A percentile compares a stretch with the other conserved stretches of the same genome.
Conservation (phyloP, 164 flowering plant genomes). For the Tetrastigma voinierianum region DNA sequence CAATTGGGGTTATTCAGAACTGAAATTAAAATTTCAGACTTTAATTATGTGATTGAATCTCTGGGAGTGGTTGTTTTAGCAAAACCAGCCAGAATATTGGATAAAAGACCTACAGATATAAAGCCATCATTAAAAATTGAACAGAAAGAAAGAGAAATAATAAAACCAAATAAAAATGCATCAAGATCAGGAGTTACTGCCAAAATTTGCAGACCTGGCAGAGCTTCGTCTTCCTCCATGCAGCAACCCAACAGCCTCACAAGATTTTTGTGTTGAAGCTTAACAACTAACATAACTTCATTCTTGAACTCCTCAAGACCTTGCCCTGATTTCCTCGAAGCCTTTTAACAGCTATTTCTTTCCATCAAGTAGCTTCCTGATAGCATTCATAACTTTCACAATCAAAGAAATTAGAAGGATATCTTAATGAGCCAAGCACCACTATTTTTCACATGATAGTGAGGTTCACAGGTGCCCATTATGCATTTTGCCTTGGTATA, state of each 20-base stretch:
- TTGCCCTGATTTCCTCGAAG: slow-evolving; percentile 36
- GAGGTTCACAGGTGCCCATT: too few species aligned
- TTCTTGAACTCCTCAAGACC: slow-evolving; percentile 42
- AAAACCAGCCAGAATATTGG: too few species aligned
- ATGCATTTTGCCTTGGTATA: too few species aligned
- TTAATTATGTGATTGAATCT: too few species aligned
- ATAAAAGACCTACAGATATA: too few species aligned
- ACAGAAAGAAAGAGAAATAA: too few species aligned
- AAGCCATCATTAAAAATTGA: too few species aligned
- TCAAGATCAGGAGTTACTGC: slow-evolving; percentile 47
- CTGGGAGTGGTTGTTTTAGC: too few species aligned
- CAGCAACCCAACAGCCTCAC: slow-evolving; percentile 53
- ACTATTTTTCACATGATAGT: too few species aligned
- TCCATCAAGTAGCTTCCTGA: slow-evolving; percentile 28
- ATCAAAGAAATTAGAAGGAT: background rate
- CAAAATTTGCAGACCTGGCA: slow-evolving; percentile 45
- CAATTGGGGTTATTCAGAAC: too few species aligned
- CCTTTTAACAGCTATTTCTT: slow-evolving; percentile 48
- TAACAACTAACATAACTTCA: slow-evolving; percentile 39
- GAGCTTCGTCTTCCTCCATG: slow-evolving; percentile 36
- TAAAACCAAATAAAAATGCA: slow-evolving; percentile 39
- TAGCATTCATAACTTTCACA: background rate
- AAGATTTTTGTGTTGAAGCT: slow-evolving; percentile 51
- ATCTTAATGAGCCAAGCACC: too few species aligned
- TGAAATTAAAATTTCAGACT: too few species aligned